Percentiles rank a stretch among this genome's conserved stretches.
Evolutionary conservation across 2,329 filamentous ascomycete species (phyloP).

Genomic region (Epichloe uncinata): DNA sequence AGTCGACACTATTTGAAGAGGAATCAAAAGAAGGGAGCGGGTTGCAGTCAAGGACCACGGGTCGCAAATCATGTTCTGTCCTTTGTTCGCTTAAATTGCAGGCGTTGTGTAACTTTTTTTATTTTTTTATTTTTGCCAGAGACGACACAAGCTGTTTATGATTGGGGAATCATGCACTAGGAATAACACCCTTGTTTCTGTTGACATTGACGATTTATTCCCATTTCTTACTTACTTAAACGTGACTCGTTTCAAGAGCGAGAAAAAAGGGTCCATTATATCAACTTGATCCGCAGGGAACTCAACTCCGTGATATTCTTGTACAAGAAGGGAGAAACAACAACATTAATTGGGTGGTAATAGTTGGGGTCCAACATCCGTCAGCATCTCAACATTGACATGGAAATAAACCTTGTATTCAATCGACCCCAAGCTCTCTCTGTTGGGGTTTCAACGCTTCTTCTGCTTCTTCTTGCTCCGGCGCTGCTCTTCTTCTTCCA

Average conservation of each 20-base stretch:
- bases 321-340: neutral
- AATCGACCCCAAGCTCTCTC: too few species aligned
- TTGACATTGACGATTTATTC: neutral
- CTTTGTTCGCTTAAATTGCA: neutral
- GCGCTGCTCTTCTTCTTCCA: slow-evolving; percentile 44
- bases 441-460: slow-evolving; percentile 17
- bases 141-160: neutral
- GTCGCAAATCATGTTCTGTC: neutral
- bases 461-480: slow-evolving; percentile 48
- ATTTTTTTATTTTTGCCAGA: neutral
- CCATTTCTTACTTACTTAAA: neutral
- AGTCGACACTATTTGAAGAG: too few species aligned
- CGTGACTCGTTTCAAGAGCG: neutral
- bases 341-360: too few species aligned
- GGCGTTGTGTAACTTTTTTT: neutral
- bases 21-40: too few species aligned
- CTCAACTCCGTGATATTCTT: neutral
- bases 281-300: neutral
- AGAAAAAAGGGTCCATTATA: too few species aligned
- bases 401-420: too few species aligned
- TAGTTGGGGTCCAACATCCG: too few species aligned
- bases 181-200: neutral
- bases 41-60: too few species aligned
- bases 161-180: neutral
- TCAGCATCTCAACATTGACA: too few species aligned